Percentiles rank a stretch among this genome's conserved stretches.
These are phyloP conservation scores for Scheffersomyces titani DNA, from an alignment of 1,139 yeast genomes.

Conservation along the genomic window DNA sequence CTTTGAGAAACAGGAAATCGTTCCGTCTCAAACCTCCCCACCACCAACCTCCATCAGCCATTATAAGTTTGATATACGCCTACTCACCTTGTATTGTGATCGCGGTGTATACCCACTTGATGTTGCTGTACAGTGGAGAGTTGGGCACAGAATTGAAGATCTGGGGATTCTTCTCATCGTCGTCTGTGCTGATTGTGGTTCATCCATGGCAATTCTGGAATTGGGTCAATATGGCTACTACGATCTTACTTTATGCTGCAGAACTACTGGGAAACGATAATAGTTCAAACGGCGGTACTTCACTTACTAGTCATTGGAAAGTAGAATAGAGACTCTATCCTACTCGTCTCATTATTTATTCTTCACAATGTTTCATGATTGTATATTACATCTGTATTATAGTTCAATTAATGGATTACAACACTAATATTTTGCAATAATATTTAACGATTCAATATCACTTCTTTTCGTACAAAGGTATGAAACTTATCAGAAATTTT, in stretches of 20 bases:
- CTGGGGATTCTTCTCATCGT: slow-evolving; percentile 51
- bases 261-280: slow-evolving; percentile 58
- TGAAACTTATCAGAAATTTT: slow-evolving; percentile 4
- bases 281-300: slow-evolving; percentile 28
- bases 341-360: slow-evolving; percentile 1
- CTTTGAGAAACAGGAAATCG: slow-evolving; percentile 5
- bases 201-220: slow-evolving; percentile 96
- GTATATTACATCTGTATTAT: background rate
- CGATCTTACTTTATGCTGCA: slow-evolving; percentile 74
- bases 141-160: slow-evolving; percentile 58
- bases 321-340: slow-evolving; percentile 13
- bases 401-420: background rate
- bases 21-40: slow-evolving; percentile 20
- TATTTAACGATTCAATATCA: slow-evolving; percentile 1
- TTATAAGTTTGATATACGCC: slow-evolving; percentile 69
- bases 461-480: background rate
- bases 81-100: slow-evolving; percentile 92
- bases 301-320: slow-evolving; percentile 28
- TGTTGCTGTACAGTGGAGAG: slow-evolving; percentile 86
- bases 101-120: slow-evolving; percentile 91
- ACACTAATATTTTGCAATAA: background rate
- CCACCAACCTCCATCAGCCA: slow-evolving; percentile 39
- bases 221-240: slow-evolving; percentile 86
- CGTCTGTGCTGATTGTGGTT: slow-evolving; percentile 38
- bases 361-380: background rate